Percentiles rank a stretch among this genome's conserved stretches.
Evolutionary conservation across 2,329 filamentous ascomycete genomes (phyloP).

Genomic region (Cladophialophora chaetospira): DNA sequence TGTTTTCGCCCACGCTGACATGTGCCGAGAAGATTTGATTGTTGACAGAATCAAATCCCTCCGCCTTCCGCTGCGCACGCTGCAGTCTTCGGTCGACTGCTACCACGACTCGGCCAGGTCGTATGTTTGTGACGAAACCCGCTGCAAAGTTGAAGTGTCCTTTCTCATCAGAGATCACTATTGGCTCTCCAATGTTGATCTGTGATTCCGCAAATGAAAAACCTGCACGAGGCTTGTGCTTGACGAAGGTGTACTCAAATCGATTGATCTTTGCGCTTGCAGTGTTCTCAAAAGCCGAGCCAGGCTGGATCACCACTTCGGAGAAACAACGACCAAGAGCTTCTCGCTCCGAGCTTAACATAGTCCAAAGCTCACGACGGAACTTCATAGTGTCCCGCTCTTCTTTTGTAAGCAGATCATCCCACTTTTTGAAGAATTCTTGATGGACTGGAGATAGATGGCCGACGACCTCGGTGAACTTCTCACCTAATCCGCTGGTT

Average conservation of each 20-base stretch:
- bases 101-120: constrained; percentile 75
- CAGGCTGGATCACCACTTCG: constrained; percentile 79
- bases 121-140: constrained; percentile 80
- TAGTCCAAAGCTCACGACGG: constrained; percentile 90
- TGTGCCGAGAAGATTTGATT: constrained; percentile 91
- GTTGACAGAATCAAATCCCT: constrained; percentile 71
- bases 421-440: constrained; percentile 93
- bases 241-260: constrained; percentile 82
- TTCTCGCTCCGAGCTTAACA: constrained; percentile 86
- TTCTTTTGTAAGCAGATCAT: constrained; percentile 87
- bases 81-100: constrained; percentile 88
- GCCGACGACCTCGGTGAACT: constrained; percentile 77
- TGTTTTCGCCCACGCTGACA: constrained; percentile 73
- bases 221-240: constrained; percentile 59
- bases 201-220: constrained; percentile 94
- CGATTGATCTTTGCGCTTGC: constrained; percentile 83
- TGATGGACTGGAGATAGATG: constrained; percentile 75
- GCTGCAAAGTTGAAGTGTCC: constrained; percentile 95
- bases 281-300: constrained; percentile 69
- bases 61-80: constrained; percentile 74
- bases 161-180: constrained; percentile 93
- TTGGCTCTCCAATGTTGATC: constrained; percentile 80
- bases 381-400: constrained; percentile 87
- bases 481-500: constrained; percentile 75
- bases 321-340: constrained; percentile 87